These are phyloP conservation scores for Oropetium thomaeum DNA, from an alignment of 176 grass and related monocot genomes.

Conservation along the genomic window DNA sequence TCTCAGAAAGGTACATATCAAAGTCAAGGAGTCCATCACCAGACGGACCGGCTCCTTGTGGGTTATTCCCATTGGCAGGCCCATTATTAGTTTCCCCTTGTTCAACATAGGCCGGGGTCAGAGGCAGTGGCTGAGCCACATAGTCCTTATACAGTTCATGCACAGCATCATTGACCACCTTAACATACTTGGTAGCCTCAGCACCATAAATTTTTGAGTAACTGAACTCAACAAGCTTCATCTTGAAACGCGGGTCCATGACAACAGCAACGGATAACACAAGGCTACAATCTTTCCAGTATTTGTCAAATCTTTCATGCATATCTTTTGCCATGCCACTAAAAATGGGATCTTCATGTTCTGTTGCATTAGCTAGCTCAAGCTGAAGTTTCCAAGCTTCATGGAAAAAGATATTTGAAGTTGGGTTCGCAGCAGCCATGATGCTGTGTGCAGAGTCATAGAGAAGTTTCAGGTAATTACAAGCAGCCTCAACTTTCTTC, in stretches of 20 bases:
- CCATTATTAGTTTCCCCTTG: constrained; percentile 45
- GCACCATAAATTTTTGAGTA: constrained; percentile 84
- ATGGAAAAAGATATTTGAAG: constrained; percentile 82
- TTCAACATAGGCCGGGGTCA: constrained; percentile 52
- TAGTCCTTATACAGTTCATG: constrained; percentile 79
- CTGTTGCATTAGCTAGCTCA: constrained; percentile 55
- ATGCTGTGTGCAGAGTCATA: constrained; percentile 78
- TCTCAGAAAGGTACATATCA: constrained; percentile 81
- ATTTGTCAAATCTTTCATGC: constrained; percentile 91
- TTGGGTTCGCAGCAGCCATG: constrained; percentile 61
- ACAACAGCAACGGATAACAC: constrained; percentile 81
- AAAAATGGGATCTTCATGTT: constrained; percentile 51
- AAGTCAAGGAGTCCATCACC: constrained; percentile 70
- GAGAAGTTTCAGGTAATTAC: constrained; percentile 56
- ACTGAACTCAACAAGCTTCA: constrained; percentile 91
- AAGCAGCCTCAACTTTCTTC: constrained; percentile 77
- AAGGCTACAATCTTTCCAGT: constrained; percentile 91
- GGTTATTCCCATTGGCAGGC: constrained; percentile 13
- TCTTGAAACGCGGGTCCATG: constrained; percentile 95
- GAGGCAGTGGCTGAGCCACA: constrained; percentile 49
- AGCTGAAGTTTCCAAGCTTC: constrained; percentile 88
- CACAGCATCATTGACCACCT: constrained; percentile 66
- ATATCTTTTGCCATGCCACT: constrained; percentile 70
- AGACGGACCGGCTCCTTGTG: constrained; percentile 12
- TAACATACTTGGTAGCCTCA: constrained; percentile 62